These are phyloP conservation scores for Cordia subcordata DNA, from an alignment of 257 asterid genomes.

Conservation along the genomic window DNA sequence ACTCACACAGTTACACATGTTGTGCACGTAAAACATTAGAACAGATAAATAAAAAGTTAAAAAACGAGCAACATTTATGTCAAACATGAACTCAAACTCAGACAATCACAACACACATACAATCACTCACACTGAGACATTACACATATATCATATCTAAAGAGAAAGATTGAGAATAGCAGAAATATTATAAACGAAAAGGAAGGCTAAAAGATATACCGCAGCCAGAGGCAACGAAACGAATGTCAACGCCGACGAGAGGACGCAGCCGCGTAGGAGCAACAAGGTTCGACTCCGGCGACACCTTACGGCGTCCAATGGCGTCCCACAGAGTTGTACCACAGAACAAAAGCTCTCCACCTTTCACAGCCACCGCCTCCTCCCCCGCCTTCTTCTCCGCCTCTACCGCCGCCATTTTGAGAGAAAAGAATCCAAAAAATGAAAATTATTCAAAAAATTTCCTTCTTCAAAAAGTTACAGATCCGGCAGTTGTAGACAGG, in stretches of 20 bases:
- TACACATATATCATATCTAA: background rate
- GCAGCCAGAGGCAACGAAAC: slow-evolving; percentile 83
- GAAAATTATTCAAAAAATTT: slow-evolving; percentile 11
- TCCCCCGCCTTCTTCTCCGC: slow-evolving; percentile 47
- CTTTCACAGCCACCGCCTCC: slow-evolving; percentile 41
- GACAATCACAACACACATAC: no score
- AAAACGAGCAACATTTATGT: no score
- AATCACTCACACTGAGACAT: no score
- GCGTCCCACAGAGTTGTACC: slow-evolving; percentile 88
- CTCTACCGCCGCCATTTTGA: slow-evolving; percentile 62
- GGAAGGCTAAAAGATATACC: slow-evolving; percentile 39
- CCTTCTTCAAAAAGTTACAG: slow-evolving; percentile 14
- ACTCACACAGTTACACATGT: no score
- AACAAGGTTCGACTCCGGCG: slow-evolving; percentile 62
- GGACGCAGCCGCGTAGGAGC: slow-evolving; percentile 89
- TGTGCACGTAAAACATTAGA: no score
- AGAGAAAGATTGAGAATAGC: no score
- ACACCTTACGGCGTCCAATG: slow-evolving; percentile 72
- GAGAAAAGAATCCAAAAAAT: slow-evolving; percentile 33
- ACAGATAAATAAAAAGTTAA: no score
- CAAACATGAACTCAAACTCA: no score
- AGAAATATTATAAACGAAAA: background rate
- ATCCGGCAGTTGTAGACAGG: slow-evolving; percentile 18
- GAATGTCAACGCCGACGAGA: slow-evolving; percentile 70
- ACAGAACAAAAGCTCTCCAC: slow-evolving; percentile 87